Evolutionary conservation across 495 filamentous ascomycete species (phyloP).

Genomic region (Pyrenopolyporus hunteri): DNA sequence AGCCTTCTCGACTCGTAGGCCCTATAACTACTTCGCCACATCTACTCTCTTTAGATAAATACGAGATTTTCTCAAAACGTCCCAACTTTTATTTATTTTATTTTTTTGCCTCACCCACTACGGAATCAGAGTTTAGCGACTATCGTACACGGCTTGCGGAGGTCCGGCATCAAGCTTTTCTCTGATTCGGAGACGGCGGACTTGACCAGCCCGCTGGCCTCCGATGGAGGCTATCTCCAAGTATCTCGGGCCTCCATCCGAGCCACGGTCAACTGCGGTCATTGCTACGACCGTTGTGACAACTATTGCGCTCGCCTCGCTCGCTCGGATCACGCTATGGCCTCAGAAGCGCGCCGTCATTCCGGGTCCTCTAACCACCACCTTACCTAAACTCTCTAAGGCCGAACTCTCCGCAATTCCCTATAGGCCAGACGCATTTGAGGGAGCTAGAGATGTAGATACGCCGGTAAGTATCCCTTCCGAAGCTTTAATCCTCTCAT

Average conservation of each 20-base stretch:
- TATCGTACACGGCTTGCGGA: no score
- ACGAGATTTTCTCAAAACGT: no score
- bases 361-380: slow-evolving; percentile 46
- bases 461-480: slow-evolving; percentile 45
- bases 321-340: slow-evolving; percentile 43
- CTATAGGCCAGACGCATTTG: slow-evolving; percentile 49
- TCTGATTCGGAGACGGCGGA: background rate
- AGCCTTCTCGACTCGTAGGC: background rate
- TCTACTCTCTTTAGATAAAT: no score
- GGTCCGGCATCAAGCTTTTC: slow-evolving; percentile 4
- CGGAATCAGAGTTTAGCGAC: background rate
- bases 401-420: slow-evolving; percentile 41
- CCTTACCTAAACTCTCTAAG: slow-evolving; percentile 40
- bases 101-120: no score
- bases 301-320: slow-evolving; percentile 38
- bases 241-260: slow-evolving; percentile 27
- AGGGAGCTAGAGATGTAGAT: slow-evolving; percentile 52
- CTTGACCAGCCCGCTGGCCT: background rate
- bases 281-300: slow-evolving; percentile 43
- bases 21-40: background rate
- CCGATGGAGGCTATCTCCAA: slow-evolving; percentile 37
- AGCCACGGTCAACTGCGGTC: slow-evolving; percentile 33
- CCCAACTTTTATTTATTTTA: no score
- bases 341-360: slow-evolving; percentile 44
- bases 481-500: no score